Conservation (phyloP, 139 green algal species). For the Chlorokybus atmophyticus region DNA sequence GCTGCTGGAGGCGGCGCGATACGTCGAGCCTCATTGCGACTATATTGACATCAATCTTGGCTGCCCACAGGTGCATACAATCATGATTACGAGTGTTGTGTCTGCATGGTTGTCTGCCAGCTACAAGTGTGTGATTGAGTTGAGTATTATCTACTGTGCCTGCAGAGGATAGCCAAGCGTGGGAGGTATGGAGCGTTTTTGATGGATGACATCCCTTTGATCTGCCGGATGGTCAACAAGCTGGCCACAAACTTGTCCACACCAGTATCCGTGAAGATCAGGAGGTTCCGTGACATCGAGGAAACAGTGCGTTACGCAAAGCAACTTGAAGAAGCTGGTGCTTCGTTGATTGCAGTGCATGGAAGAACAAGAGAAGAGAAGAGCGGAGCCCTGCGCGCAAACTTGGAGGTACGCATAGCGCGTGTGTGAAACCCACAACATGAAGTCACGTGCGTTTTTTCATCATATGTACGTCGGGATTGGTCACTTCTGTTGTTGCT, state of each 20-base stretch:
- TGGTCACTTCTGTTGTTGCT: no score
- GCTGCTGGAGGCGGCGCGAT: constrained; percentile 58
- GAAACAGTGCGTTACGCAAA: constrained; percentile 79
- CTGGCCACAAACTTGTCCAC: constrained; percentile 1
- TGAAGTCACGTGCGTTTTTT: no score
- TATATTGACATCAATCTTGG: constrained; percentile 94
- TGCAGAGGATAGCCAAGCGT: constrained; percentile 23
- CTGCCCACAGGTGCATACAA: constrained; percentile 46
- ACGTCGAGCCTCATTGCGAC: constrained; percentile 47
- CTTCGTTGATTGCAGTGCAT: constrained; percentile 80
- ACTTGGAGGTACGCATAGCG: constrained; percentile 73
- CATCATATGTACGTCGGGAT: no score
- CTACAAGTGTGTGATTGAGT: neutral
- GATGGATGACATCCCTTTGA: constrained; percentile 39
- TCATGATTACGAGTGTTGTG: neutral
- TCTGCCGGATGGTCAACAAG: constrained; percentile 19
- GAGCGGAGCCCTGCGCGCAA: constrained; percentile 38
- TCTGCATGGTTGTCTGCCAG: neutral
- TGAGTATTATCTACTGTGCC: constrained; percentile 6
- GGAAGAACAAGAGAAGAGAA: constrained; percentile 87
- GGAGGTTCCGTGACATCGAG: constrained; percentile 67
- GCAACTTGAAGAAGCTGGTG: constrained; percentile 76
- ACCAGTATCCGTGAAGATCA: constrained; percentile 51
- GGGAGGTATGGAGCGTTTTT: constrained; percentile 43
- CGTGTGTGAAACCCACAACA: no score